Evolutionary conservation across 352 stramenopile species (phyloP).

Genomic region (Phytophthora constricta): DNA sequence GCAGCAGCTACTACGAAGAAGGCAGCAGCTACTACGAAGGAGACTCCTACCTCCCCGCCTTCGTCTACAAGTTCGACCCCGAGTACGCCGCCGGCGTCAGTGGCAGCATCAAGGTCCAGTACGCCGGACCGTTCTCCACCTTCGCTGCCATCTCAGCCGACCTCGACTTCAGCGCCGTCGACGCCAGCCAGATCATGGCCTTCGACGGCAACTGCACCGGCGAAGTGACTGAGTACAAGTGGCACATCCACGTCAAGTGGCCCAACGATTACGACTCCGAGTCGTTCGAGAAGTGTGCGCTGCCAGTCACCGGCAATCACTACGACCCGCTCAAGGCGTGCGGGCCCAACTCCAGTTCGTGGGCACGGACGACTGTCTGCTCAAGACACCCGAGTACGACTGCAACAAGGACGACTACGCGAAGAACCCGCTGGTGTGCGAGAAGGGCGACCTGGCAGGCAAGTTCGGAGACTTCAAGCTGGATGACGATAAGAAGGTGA

Average conservation of each 20-base stretch:
- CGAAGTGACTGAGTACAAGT: conserved; percentile 49
- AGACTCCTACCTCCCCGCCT: conserved; percentile 29
- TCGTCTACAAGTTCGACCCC: conserved; percentile 54
- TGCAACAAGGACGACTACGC: conserved; percentile 51
- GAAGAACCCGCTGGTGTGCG: conserved; percentile 45
- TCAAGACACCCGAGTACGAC: conserved; percentile 44
- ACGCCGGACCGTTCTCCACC: conserved; percentile 37
- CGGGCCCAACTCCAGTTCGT: conserved; percentile 58
- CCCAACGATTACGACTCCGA: conserved; percentile 33
- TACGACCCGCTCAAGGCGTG: conserved; percentile 66
- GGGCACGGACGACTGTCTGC: conserved; percentile 42
- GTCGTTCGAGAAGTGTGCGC: conserved; percentile 48
- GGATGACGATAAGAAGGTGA: conserved; percentile 33
- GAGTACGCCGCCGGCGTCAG: conserved; percentile 45
- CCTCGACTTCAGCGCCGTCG: conserved; percentile 56
- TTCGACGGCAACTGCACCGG: conserved; percentile 53
- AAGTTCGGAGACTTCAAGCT: conserved; percentile 54
- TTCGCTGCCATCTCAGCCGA: conserved; percentile 47
- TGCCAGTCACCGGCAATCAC: conserved; percentile 54
- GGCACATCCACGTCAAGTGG: conserved; percentile 70
- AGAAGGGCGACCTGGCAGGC: conserved; percentile 64
- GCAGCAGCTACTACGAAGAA: too few species aligned
- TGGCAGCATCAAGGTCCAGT: conserved; percentile 50
- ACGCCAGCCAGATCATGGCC: conserved; percentile 34
- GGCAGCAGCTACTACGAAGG: too few species aligned